Evolutionary conservation across 148 eudicot genomes (phyloP).

Genomic region (Camellia sinensis): DNA sequence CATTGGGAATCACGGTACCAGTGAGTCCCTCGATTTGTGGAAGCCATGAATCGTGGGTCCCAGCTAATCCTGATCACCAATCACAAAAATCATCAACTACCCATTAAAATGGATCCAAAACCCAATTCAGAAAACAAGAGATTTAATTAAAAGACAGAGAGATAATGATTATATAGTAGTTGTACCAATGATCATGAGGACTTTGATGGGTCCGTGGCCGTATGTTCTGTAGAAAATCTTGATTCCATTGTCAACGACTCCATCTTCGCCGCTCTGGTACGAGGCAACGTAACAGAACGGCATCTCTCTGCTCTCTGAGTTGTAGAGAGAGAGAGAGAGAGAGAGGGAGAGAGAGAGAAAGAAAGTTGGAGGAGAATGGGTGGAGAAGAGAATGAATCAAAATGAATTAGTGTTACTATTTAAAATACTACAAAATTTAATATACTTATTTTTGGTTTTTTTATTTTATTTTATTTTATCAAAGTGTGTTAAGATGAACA

Average conservation of each 20-base stretch:
- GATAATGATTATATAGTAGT: no score
- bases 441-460: no score
- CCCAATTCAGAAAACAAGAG: conserved; percentile 21
- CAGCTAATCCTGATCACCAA: conserved; percentile 69
- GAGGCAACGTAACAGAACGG: conserved; percentile 59
- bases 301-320: conserved; percentile 38
- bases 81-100: conserved; percentile 7
- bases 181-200: conserved; percentile 78
- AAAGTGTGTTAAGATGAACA: no score
- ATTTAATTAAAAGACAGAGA: neutral
- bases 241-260: conserved; percentile 34
- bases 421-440: neutral
- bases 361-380: conserved; percentile 14
- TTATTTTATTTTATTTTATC: no score
- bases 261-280: conserved; percentile 30
- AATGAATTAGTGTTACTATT: neutral
- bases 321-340: neutral
- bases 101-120: conserved; percentile 25
- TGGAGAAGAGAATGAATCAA: neutral
- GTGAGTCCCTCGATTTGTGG: conserved; percentile 72
- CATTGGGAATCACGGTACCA: conserved; percentile 69
- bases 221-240: conserved; percentile 70
- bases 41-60: conserved; percentile 82
- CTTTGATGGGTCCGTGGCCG: conserved; percentile 72
- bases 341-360: conserved; percentile 9